These are phyloP conservation scores for Coemansia reversa DNA, from an alignment of 192 early-diverging fungal species.

Conservation along the genomic window DNA sequence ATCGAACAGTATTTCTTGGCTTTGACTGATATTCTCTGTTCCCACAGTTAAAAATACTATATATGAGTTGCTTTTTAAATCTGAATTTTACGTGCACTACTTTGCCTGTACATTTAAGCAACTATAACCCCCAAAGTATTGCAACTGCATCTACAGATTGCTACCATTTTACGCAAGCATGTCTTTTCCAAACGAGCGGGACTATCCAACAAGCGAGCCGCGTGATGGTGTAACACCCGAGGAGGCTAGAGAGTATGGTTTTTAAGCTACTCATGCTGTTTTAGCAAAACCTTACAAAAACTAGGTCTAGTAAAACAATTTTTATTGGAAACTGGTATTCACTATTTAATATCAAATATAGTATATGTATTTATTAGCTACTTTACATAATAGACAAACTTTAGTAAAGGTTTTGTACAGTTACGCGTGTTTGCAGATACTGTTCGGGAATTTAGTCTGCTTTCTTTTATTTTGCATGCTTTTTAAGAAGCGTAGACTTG, in stretches of 20 bases:
- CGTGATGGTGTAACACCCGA: slow-evolving; percentile 30
- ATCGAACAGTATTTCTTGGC: not conserved
- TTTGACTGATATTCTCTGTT: no score
- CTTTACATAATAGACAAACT: not conserved
- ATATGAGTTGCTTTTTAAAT: no score
- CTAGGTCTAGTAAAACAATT: not conserved
- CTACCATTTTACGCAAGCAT: not conserved
- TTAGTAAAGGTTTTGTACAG: no score
- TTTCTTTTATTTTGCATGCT: no score
- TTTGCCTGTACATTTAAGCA: not conserved
- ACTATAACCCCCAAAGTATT: not conserved
- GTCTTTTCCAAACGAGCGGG: slow-evolving; percentile 7
- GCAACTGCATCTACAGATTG: not conserved
- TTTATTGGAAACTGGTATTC: not conserved
- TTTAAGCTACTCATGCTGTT: slow-evolving; percentile 5
- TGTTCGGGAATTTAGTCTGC: no score
- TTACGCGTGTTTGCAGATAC: no score
- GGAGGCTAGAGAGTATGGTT: slow-evolving; percentile 33
- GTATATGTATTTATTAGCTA: not conserved
- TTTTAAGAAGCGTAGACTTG: no score
- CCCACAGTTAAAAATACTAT: no score
- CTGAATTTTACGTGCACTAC: not conserved
- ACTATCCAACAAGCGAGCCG: slow-evolving; percentile 37
- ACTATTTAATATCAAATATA: not conserved
- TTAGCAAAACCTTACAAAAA: not conserved